Conservation (phyloP, 495 filamentous ascomycete species). For the Daldinia childiae region DNA sequence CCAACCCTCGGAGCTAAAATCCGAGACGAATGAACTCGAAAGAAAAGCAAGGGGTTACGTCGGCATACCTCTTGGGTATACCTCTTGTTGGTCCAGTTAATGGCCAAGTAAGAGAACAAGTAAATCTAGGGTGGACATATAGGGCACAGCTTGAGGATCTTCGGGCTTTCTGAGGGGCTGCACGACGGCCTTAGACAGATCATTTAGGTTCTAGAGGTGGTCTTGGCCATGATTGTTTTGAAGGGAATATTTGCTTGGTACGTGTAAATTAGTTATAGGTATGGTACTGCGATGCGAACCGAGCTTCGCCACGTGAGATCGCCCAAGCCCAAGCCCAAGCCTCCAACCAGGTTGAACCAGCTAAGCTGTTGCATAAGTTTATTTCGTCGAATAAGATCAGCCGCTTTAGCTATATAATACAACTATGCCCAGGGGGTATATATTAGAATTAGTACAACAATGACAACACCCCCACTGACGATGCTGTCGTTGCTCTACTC, state of each 20-base stretch:
- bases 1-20: constrained; percentile 16
- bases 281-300: constrained; percentile 30
- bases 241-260: constrained; percentile 19
- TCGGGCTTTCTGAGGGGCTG: constrained; percentile 28
- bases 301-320: constrained; percentile 40
- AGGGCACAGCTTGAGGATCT: constrained; percentile 9
- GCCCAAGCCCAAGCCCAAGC: too few relatives aligned
- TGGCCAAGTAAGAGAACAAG: constrained; percentile 23
- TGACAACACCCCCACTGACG: constrained; percentile 30
- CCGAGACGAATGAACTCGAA: constrained; percentile 9
- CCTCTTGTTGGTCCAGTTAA: constrained; percentile 8
- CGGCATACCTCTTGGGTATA: constrained; percentile 9
- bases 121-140: background rate
- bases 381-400: constrained; percentile 25
- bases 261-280: constrained; percentile 37
- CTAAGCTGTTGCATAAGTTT: constrained; percentile 33
- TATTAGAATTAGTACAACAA: constrained; percentile 21
- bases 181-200: constrained; percentile 37
- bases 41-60: constrained; percentile 7
- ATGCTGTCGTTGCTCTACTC: constrained; percentile 38
- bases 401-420: constrained; percentile 5
- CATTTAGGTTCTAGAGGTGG: constrained; percentile 16
- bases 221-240: constrained; percentile 15
- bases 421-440: constrained; percentile 22
- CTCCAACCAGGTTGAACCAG: constrained; percentile 38